Evolutionary conservation across 2,329 filamentous ascomycete species (phyloP).

Genomic region (Fusarium mexicanum): DNA sequence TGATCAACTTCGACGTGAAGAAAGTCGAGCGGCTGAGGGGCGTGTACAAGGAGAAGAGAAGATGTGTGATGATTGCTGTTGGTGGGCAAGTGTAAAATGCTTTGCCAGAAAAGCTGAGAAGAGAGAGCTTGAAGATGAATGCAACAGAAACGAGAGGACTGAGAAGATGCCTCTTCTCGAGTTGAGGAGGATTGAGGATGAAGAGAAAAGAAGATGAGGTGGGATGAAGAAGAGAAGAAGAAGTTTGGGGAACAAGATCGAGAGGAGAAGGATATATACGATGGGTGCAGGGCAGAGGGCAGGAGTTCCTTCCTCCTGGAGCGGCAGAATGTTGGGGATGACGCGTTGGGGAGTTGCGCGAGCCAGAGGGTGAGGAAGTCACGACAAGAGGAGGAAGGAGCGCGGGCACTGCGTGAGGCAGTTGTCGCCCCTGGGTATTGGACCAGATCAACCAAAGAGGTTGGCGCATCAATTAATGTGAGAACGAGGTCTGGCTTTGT

Average conservation of each 20-base stretch:
- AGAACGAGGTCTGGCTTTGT: background rate
- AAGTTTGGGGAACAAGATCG: background rate
- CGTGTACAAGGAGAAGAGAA: background rate
- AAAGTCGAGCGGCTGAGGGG: background rate
- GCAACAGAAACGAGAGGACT: conserved; percentile 23
- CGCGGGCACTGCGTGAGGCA: background rate
- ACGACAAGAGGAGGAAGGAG: conserved; percentile 21
- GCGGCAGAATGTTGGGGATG: conserved; percentile 29
- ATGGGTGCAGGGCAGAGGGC: background rate
- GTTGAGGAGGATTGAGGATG: conserved; percentile 27
- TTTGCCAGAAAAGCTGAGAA: conserved; percentile 6
- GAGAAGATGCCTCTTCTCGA: conserved; percentile 25
- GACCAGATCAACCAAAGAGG: background rate
- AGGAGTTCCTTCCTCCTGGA: conserved; percentile 34
- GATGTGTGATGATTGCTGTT: background rate
- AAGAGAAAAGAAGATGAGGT: conserved; percentile 13
- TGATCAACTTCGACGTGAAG: conserved; percentile 6
- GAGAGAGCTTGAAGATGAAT: conserved; percentile 22
- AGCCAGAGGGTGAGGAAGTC: conserved; percentile 18
- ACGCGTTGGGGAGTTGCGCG: conserved; percentile 13
- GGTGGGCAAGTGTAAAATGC: conserved; percentile 14
- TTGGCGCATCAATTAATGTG: background rate
- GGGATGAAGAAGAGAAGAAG: conserved; percentile 23
- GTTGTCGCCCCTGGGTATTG: background rate
- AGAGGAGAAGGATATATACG: conserved; percentile 14